These are phyloP conservation scores for Clavispora santaluciae DNA, from an alignment of 805 yeast genomes.

Conservation along the genomic window DNA sequence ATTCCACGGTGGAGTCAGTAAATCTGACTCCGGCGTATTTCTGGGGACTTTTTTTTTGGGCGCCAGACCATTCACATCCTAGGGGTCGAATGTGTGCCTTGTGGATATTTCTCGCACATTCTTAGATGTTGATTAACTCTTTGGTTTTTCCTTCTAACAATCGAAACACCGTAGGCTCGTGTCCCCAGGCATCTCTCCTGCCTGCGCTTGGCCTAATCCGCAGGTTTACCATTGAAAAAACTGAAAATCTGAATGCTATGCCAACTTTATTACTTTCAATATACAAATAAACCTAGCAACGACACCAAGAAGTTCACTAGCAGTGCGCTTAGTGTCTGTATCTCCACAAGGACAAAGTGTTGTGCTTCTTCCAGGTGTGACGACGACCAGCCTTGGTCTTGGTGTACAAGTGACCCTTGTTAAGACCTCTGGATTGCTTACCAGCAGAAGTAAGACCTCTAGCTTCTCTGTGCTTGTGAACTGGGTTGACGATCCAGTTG, in stretches of 20 bases:
- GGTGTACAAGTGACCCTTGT: constrained; percentile 99
- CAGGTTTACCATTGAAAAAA: no score
- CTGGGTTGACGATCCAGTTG: constrained; percentile 99
- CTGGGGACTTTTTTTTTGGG: not conserved
- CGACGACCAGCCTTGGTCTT: constrained; percentile 98
- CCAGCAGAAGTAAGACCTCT: constrained; percentile 98
- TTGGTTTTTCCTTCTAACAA: no score
- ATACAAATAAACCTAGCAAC: constrained; percentile 7
- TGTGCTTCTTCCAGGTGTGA: constrained; percentile 99
- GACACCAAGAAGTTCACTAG: not conserved
- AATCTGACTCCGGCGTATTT: not conserved
- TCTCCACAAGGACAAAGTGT: constrained; percentile 99
- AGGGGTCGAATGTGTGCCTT: no score
- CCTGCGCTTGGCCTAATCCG: no score
- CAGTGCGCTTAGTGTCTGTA: constrained; percentile 73
- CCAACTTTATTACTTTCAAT: not conserved
- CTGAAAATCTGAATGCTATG: not conserved
- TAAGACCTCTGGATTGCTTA: constrained; percentile 99
- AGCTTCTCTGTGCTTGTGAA: constrained; percentile 99
- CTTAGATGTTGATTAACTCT: no score
- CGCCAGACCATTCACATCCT: no score
- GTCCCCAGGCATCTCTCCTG: no score
- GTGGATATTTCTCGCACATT: no score
- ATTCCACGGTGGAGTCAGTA: not conserved
- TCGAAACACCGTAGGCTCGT: no score